Base-by-base conservation (phyloP, 2,329 filamentous ascomycete species). In the Fusarium sp. region DNA sequence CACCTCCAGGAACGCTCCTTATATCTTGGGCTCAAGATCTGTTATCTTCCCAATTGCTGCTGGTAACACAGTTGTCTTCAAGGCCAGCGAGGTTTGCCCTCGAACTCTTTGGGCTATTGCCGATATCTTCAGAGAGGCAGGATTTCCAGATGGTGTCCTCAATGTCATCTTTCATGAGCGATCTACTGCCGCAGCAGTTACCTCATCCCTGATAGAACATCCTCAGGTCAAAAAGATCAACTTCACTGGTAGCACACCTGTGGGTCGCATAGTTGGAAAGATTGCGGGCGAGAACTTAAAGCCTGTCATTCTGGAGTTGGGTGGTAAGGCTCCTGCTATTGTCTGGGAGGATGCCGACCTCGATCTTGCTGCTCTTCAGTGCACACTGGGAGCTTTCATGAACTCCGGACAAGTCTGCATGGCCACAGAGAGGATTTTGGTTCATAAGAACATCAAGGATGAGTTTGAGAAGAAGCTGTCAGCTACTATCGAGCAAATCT, bases 341-440 rank as follows among this genome's bases (percentile, higher is more conserved):
- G 89, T 97, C 1, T 88, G 91, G 77, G 89, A 92, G 50, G 93
- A 97, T 77, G 93, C 93, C 15, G 87, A 97, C 73, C 76, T 97
- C 40, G 84, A 91, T 30, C 83, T 87, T 24, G 92, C 93, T 0
- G 93, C 92, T 0, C 77, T 83, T 14, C 86, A 89, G 71, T 92
- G 90, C 70, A 88, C 88, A 0, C 76, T 91, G 2, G 93, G 92
- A 5, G 83, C 92, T 0, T 94, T 94, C 75, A 74, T 93, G 62
- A 87, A 95, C 76, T 83, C 83, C 3, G 93, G 93, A 0, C 93
- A 97, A 80, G 88, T 96, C 45, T 96, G 93, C 83, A 96, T 96
- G 92, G 86, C 86, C 19, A 96, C 93, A 0, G 93, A 96, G 79
- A 87, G 89, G 28, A 90, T 96, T 32, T 72, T 89, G 10, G 83